These are phyloP conservation scores for Phlegmacium glaucopus DNA, from an alignment of 768 basidiomycete species.

Conservation along the genomic window DNA sequence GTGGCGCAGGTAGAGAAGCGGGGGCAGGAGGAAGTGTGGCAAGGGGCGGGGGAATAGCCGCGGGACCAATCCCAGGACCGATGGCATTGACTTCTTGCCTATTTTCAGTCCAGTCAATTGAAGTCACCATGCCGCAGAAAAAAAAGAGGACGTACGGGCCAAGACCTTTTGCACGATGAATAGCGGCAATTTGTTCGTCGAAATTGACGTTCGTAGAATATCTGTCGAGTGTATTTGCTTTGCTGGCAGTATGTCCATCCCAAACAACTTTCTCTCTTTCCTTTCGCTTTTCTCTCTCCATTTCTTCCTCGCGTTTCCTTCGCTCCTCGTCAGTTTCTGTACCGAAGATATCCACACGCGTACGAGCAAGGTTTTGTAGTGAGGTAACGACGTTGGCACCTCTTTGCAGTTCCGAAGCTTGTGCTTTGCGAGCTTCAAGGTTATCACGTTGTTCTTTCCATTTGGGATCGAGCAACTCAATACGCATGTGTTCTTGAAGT, in stretches of 20 bases:
- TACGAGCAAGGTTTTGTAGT: constrained; percentile 87
- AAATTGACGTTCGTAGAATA: constrained; percentile 93
- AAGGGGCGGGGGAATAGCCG: constrained; percentile 65
- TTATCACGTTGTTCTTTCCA: constrained; percentile 96
- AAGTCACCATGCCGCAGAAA: constrained; percentile 1
- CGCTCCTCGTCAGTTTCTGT: constrained; percentile 91
- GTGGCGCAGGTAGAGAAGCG: constrained; percentile 70
- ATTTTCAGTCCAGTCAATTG: constrained; percentile 11
- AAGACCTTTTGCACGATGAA: constrained; percentile 90
- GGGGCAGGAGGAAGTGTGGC: constrained; percentile 66
- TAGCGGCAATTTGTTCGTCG: constrained; percentile 97
- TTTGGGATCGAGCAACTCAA: constrained; percentile 93
- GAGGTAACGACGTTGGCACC: constrained; percentile 95
- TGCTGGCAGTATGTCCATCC: constrained; percentile 98
- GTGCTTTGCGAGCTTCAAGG: constrained; percentile 86
- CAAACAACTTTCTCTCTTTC: constrained; percentile 96
- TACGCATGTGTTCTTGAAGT: constrained; percentile 96
- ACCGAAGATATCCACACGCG: constrained; percentile 98
- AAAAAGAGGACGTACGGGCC: constrained; percentile 59
- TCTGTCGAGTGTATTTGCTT: constrained; percentile 87
- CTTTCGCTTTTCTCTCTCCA: constrained; percentile 73
- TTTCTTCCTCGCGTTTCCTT: constrained; percentile 83
- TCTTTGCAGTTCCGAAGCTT: constrained; percentile 81
- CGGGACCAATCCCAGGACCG: constrained; percentile 85
- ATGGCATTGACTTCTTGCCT: constrained; percentile 78